Base-by-base conservation (phyloP, 768 basidiomycete genomes). In the Lenzites betulinus region DNA sequence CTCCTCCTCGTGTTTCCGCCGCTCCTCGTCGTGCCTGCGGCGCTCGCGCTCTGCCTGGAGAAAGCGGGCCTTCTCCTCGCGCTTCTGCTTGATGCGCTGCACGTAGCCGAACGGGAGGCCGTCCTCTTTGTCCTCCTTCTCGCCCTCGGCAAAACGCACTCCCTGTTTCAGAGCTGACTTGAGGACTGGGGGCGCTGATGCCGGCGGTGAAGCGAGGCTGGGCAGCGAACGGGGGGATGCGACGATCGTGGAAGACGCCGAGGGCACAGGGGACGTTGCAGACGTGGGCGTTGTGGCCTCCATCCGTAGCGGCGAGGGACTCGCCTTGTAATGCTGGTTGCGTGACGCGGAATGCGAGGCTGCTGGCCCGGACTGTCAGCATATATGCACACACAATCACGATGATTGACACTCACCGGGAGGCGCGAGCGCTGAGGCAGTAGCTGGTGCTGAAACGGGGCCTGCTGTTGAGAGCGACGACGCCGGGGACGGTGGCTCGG, bases 61-160 rank as follows among this genome's bases (percentile, higher is more conserved):
- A 66, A 90, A 88, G 44, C 73, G 81, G 44, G 85, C 86, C 75
- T 88, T 88, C 73, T 89, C 84, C 71, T 87, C 88, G 44, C 86
- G 85, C 66, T 83, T 84, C 77, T 86, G 87, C 76, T 85, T 87
- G 71, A 82, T 81, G 54, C 87, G 86, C 68, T 89, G 75, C n/a
- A 86, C 81, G 68, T 91, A 83, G 18, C 82, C 84, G 41, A 90
- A 75, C 2, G 90, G 90, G 63, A 89, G 77, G 52, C 78, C 77
- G 70, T 91, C 89, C 13, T 51, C 59, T 47, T 43, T 60, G 54
- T 64, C 55, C 11, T 57, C 55, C 46, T 60, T 54, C 36, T 60
- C 59, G 11, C 52, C 58, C 25, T 64, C 63, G 36, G 43, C 54
- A 23, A 59, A 60, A 6, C 60, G 57, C 47, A 63, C 62, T 7